phyloP scores from a whole-genome alignment of 495 filamentous ascomycete genomes.

The Polyplosphaeria fusca region DNA sequence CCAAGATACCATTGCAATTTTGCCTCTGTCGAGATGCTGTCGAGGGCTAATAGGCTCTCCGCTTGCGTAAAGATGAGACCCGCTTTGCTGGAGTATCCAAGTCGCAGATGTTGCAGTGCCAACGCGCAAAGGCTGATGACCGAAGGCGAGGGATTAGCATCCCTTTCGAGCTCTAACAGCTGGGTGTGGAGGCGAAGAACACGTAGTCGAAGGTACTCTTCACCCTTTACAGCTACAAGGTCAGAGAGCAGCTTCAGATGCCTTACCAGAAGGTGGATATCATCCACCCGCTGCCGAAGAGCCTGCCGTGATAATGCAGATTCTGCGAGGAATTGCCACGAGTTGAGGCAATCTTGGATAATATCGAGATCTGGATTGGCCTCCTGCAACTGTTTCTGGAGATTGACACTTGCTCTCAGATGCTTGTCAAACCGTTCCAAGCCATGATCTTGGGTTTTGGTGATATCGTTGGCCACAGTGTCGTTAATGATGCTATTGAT shows the following conservation, averaged over 20 bases:
- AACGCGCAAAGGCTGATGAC: conserved; percentile 59
- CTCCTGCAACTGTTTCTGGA: conserved; percentile 55
- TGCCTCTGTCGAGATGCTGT: conserved; percentile 44
- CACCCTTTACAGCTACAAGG: conserved; percentile 73
- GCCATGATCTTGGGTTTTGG: conserved; percentile 52
- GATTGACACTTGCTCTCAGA: conserved; percentile 54
- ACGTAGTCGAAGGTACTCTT: conserved; percentile 43
- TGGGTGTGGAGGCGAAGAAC: conserved; percentile 51
- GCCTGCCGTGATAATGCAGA: conserved; percentile 49
- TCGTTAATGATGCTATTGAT: background rate
- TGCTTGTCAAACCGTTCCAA: conserved; percentile 55
- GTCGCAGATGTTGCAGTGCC: conserved; percentile 67
- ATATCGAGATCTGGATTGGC: conserved; percentile 47
- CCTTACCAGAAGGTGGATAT: conserved; percentile 55
- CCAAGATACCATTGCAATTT: conserved; percentile 62
- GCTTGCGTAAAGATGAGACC: conserved; percentile 61
- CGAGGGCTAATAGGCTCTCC: conserved; percentile 45
- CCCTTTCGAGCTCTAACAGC: conserved; percentile 55
- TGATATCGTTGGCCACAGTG: background rate
- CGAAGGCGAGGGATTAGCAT: conserved; percentile 37
- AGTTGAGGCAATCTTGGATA: conserved; percentile 48
- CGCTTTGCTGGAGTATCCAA: conserved; percentile 76
- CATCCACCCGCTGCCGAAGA: conserved; percentile 58
- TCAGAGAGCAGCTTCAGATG: conserved; percentile 70
- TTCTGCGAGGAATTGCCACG: conserved; percentile 54